Evolutionary conservation across 495 filamentous ascomycete species (phyloP), one percentile per base, ranked within the genome.

Genomic region (Hypomontagnella monticulosa): DNA sequence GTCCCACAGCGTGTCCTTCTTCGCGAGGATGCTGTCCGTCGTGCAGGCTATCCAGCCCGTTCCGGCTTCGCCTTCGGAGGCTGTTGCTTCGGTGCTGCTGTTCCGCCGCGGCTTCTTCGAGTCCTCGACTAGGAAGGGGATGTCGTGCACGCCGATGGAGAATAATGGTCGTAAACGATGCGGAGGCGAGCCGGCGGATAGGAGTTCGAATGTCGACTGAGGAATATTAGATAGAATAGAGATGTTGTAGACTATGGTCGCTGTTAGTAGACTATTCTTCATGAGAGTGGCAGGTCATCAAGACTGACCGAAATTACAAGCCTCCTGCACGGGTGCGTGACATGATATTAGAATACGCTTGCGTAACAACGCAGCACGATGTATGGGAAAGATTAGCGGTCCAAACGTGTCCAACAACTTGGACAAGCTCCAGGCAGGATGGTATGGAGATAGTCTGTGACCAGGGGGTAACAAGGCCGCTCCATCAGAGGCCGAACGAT

Each of bases 1-100:
- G 73, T 99, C 95, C 78, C 91, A 99, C 15, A 98, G 88, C 14
- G 88, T 81, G 23, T 86, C 81, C 75, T 97, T 99, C 76, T 90
- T 89, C 57, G 84, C 86, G 34, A 99, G 83, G 51, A 99, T 90
- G 69, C 88, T 93, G 74, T 99, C 95, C 18, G 95, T 98, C 30
- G 93, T 95, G 74, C 93, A 97, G 1, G 95, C 95, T 43, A 97
- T 85, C 93, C 93, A 98, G 10, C 91, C 88, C 0, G 85, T 80
- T 9, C 84, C 83, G 18, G 77, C 72, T 34, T 88, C 88, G 10
- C 81, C 76, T 14, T 61, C 43, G 44, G 49, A 37, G 30, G 74
- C 70, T 1, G 61, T 32, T 8, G 59, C 11, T 9, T 71, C 59
- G 52, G n/a, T n/a, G n/a, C 57, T 52, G 49, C 18, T 56, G 34